These are phyloP conservation scores for Fraxinus pennsylvanica DNA, from an alignment of 257 asterid species.

Conservation along the genomic window DNA sequence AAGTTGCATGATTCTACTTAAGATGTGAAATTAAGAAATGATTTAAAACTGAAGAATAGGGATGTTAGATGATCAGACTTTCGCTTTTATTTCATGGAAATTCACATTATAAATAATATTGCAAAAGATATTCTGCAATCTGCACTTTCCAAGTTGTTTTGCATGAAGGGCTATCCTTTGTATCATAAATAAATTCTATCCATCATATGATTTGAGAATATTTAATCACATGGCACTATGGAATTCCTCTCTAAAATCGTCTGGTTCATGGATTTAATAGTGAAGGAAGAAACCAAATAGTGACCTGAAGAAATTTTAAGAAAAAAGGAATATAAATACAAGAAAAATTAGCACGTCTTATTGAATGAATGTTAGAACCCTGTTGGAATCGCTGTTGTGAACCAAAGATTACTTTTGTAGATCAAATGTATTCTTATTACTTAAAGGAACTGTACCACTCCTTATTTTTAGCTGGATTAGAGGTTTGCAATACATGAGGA, in stretches of 20 bases:
- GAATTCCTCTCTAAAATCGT: neutral
- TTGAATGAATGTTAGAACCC: no score
- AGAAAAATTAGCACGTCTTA: no score
- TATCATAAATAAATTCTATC: neutral
- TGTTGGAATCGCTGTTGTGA: no score
- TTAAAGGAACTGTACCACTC: no score
- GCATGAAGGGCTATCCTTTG: neutral
- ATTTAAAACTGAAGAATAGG: neutral
- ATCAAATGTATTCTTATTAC: no score
- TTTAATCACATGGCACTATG: neutral
- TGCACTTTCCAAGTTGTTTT: neutral
- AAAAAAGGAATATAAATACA: no score
- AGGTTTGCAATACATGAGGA: neutral
- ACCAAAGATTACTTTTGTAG: no score
- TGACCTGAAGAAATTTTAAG: no score
- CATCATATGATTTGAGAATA: neutral
- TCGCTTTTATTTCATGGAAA: neutral
- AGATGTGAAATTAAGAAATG: neutral
- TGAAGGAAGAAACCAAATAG: no score
- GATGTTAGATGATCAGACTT: neutral
- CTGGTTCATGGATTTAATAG: neutral
- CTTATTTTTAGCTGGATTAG: no score
- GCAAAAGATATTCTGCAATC: neutral
- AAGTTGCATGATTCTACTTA: neutral
- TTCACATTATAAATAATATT: no score